phyloP scores from a whole-genome alignment of 2,329 filamentous ascomycete species.

The Sarocladium strictum region DNA sequence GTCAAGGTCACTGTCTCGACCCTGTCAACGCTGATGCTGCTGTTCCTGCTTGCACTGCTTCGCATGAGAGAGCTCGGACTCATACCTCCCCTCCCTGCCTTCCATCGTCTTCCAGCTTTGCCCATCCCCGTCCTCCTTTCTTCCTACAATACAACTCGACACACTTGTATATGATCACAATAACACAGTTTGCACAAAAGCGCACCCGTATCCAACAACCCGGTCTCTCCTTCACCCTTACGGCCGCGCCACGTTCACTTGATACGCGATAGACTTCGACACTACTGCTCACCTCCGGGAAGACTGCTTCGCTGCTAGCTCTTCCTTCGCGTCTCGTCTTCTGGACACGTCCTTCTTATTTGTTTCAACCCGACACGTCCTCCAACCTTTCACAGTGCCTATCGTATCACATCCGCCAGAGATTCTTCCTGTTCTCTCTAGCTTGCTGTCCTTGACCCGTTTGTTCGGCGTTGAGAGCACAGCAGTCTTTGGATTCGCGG shows the following conservation, averaged over 20 bases:
- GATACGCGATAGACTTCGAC: slow-evolving; percentile 6
- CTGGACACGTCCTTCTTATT: background rate
- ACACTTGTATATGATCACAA: background rate
- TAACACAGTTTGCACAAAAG: background rate
- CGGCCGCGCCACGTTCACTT: background rate
- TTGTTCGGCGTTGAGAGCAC: slow-evolving; percentile 4
- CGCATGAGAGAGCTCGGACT: slow-evolving; percentile 8
- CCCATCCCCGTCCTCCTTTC: background rate
- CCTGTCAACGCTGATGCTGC: background rate
- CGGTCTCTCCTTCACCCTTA: background rate
- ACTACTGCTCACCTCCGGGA: background rate
- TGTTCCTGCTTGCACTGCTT: background rate
- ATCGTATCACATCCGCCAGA: background rate
- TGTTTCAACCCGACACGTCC: background rate
- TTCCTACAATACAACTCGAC: background rate
- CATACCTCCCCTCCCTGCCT: slow-evolving; percentile 2
- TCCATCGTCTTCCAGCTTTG: background rate
- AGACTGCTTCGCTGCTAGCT: slow-evolving; percentile 9
- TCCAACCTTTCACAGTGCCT: background rate
- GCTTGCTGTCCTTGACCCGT: background rate
- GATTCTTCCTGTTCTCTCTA: background rate
- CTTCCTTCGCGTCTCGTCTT: background rate
- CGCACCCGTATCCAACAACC: background rate
- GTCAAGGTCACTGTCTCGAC: background rate
- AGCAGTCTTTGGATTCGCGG: slow-evolving; percentile 14